Conservation (phyloP, 345 rosid genomes). For the Euphorbia peplus region DNA sequence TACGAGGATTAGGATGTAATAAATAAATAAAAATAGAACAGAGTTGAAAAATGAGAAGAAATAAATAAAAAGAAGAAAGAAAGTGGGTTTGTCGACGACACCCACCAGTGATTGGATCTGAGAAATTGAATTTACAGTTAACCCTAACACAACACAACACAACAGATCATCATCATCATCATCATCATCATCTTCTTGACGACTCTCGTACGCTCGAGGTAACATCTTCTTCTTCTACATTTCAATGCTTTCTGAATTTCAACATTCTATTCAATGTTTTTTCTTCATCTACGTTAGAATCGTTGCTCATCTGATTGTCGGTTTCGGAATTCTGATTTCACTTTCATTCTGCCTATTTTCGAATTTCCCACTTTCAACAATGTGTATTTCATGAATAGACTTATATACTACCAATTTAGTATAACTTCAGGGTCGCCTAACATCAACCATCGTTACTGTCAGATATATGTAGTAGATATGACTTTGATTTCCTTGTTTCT, state of each 20-base stretch:
- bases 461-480: not conserved
- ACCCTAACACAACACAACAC: too few relatives aligned
- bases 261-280: too few relatives aligned
- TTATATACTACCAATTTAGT: not conserved
- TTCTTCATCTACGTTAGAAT: too few relatives aligned
- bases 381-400: too few relatives aligned
- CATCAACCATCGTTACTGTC: not conserved
- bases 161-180: conserved; percentile 1
- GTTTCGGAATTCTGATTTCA: not conserved
- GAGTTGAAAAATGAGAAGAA: too few relatives aligned
- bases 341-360: not conserved
- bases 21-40: not conserved
- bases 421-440: not conserved
- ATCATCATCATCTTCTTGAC: too few relatives aligned
- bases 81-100: conserved; percentile 5
- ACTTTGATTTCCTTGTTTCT: not conserved
- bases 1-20: too few relatives aligned
- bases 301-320: too few relatives aligned
- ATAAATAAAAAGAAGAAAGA: not conserved
- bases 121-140: not conserved
- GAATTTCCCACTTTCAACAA: too few relatives aligned
- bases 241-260: not conserved
- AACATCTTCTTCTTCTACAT: not conserved
- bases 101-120: conserved; percentile 3
- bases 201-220: not conserved